These are phyloP conservation scores for Colletotrichum aenigma DNA, from an alignment of 2,329 filamentous ascomycete genomes.

Conservation along the genomic window DNA sequence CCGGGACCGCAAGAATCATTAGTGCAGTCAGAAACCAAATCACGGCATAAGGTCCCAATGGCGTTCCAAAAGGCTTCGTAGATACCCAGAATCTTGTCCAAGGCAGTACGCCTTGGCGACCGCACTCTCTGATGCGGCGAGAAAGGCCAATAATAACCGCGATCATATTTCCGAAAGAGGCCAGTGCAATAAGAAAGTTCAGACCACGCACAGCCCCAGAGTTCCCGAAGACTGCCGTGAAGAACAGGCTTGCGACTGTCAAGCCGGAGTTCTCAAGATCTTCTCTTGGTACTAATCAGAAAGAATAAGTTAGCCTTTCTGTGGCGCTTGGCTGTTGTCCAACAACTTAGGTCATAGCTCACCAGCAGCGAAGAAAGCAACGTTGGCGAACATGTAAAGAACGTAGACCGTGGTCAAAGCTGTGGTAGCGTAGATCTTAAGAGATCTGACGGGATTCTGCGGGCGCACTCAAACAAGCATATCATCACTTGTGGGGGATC, in stretches of 20 bases:
- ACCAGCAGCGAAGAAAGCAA: constrained; percentile 62
- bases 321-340: background rate
- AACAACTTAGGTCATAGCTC: background rate
- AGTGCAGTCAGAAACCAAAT: constrained; percentile 62
- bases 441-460: constrained; percentile 59
- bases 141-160: constrained; percentile 59
- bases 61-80: constrained; percentile 66
- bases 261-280: constrained; percentile 55
- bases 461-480: background rate
- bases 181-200: constrained; percentile 61
- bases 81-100: constrained; percentile 65
- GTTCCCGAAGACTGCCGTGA: constrained; percentile 60
- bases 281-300: constrained; percentile 47
- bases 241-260: constrained; percentile 62
- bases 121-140: constrained; percentile 63
- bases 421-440: constrained; percentile 53
- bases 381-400: constrained; percentile 62
- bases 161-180: constrained; percentile 62
- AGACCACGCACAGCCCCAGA: constrained; percentile 53
- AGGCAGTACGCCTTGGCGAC: constrained; percentile 64
- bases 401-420: constrained; percentile 56
- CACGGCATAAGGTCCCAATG: constrained; percentile 60
- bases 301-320: background rate
- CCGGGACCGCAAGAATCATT: constrained; percentile 64
- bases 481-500: background rate